phyloP scores from a whole-genome alignment of 2,329 filamentous ascomycete genomes.

The Aspergillus ustus region DNA sequence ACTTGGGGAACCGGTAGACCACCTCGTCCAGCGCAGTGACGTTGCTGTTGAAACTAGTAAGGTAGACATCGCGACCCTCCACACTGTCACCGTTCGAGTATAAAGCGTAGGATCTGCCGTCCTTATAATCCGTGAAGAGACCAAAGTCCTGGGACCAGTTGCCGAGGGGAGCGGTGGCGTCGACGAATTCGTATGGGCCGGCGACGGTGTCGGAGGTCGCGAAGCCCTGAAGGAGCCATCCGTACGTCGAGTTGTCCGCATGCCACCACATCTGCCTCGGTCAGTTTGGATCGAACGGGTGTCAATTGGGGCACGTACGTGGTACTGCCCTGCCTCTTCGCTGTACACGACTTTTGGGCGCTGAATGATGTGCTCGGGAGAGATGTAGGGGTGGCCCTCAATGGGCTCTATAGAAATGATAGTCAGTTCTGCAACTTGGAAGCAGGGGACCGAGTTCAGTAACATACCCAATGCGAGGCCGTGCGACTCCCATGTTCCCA shows the following conservation, averaged over 20 bases:
- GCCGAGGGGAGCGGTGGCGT: conserved; percentile 60
- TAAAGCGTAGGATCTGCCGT: conserved; percentile 60
- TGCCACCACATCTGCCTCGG: conserved; percentile 61
- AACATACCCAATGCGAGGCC: conserved; percentile 59
- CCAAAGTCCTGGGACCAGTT: conserved; percentile 69
- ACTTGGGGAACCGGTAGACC: conserved; percentile 62
- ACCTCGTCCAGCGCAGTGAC: conserved; percentile 58
- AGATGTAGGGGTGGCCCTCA: conserved; percentile 60
- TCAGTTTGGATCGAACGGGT: not conserved
- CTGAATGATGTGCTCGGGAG: conserved; percentile 62
- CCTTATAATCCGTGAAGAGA: conserved; percentile 64
- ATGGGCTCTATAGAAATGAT: conserved; percentile 48
- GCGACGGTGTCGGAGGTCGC: conserved; percentile 58
- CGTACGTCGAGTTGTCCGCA: conserved; percentile 63
- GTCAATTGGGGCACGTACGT: conserved; percentile 45
- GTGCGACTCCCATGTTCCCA: conserved; percentile 63
- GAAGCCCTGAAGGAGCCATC: conserved; percentile 61
- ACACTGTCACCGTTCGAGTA: conserved; percentile 64
- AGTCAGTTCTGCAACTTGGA: not conserved
- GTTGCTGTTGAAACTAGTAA: conserved; percentile 59
- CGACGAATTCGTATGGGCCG: conserved; percentile 60
- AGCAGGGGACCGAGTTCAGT: not conserved
- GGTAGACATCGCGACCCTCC: conserved; percentile 62
- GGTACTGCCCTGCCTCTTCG: conserved; percentile 58
- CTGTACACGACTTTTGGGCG: conserved; percentile 66